A percentile compares a stretch with the other conserved stretches of the same genome.
phyloP scores from a whole-genome alignment of 2,329 filamentous ascomycete species.

The Colletotrichum plurivorum region DNA sequence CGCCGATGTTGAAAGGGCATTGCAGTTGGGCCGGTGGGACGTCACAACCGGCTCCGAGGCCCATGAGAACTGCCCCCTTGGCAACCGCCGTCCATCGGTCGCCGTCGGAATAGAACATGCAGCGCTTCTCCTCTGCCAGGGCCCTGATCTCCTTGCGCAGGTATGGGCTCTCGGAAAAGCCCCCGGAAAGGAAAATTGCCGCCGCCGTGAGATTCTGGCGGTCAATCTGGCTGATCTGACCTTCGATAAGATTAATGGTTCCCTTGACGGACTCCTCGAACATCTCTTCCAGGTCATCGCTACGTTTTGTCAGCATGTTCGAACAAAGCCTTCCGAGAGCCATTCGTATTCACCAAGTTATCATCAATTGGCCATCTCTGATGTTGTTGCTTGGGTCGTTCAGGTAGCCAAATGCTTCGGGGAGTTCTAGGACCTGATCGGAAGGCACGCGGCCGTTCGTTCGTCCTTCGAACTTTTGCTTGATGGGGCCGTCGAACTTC shows the following conservation, averaged over 20 bases:
- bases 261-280: conserved; percentile 37
- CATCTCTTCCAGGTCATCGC: conserved; percentile 39
- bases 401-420: conserved; percentile 3
- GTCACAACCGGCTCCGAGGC: conserved; percentile 36
- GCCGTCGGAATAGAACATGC: conserved; percentile 31
- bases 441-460: not conserved
- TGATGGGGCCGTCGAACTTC: conserved; percentile 35
- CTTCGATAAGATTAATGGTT: conserved; percentile 33
- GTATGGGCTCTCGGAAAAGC: conserved; percentile 41
- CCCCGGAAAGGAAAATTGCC: conserved; percentile 41
- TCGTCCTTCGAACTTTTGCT: conserved; percentile 37
- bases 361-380: not conserved
- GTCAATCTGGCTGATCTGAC: conserved; percentile 27
- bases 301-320: not conserved
- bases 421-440: conserved; percentile 4
- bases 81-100: conserved; percentile 42
- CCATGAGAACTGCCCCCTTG: conserved; percentile 40
- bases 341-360: not conserved
- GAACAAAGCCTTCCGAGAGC: not conserved
- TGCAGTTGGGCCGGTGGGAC: conserved; percentile 22
- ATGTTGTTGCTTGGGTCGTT: conserved; percentile 23
- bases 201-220: not conserved
- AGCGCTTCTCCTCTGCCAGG: conserved; percentile 15
- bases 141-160: conserved; percentile 31
- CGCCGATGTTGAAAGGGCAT: conserved; percentile 25